Percentiles rank a stretch among this genome's conserved stretches.
These are phyloP conservation scores for Psophocarpus tetragonolobus DNA, from an alignment of 306 rosid genomes.

Conservation along the genomic window DNA sequence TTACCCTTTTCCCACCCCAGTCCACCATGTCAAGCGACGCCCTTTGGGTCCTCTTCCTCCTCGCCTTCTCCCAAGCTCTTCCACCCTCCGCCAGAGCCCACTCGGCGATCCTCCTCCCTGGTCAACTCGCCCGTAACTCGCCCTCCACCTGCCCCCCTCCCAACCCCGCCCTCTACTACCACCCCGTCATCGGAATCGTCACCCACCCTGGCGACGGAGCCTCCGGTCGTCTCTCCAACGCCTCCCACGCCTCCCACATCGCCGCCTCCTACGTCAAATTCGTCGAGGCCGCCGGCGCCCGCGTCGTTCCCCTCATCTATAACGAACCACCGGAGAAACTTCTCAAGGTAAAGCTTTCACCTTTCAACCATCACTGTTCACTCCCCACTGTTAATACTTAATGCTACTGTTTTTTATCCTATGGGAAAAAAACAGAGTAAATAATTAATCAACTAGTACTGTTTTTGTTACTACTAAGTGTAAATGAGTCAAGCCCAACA, in stretches of 20 bases:
- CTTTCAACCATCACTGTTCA: slow-evolving; percentile 27
- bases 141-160: slow-evolving; percentile 44
- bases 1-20: not conserved
- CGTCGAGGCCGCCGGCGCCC: slow-evolving; percentile 82
- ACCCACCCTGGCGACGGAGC: slow-evolving; percentile 90
- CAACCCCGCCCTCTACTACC: slow-evolving; percentile 54
- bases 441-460: not conserved
- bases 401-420: too few species aligned
- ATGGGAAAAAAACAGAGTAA: not conserved
- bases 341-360: slow-evolving; percentile 70
- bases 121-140: slow-evolving; percentile 47
- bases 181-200: slow-evolving; percentile 81
- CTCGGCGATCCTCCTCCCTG: slow-evolving; percentile 45
- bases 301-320: slow-evolving; percentile 80
- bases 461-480: too few species aligned
- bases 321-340: slow-evolving; percentile 63
- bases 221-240: slow-evolving; percentile 69
- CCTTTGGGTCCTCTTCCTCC: slow-evolving; percentile 25
- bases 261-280: slow-evolving; percentile 91
- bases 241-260: slow-evolving; percentile 59
- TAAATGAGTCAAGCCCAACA: too few species aligned
- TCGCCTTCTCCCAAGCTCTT: slow-evolving; percentile 39
- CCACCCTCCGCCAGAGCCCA: slow-evolving; percentile 31
- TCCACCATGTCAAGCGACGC: slow-evolving; percentile 33
- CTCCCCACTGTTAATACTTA: not conserved